Conservation (phyloP, 2,329 filamentous ascomycete genomes). For the Pyricularia pennisetigena region DNA sequence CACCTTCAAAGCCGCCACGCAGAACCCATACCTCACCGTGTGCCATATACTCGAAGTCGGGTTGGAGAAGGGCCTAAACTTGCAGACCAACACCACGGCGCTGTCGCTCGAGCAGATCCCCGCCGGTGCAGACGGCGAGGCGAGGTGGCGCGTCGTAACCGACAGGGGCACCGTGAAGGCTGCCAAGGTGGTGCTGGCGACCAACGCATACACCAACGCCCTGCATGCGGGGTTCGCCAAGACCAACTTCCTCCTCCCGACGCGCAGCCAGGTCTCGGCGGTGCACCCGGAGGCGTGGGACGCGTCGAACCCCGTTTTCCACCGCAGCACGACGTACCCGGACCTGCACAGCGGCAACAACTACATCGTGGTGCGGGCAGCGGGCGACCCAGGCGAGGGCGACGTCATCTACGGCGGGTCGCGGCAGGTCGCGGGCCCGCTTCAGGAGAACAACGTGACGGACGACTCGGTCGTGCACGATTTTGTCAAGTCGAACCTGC, state of each 20-base stretch:
- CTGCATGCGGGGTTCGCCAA: conserved; percentile 27
- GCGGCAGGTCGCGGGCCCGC: conserved; percentile 14
- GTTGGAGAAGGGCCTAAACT: conserved; percentile 31
- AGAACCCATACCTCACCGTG: conserved; percentile 41
- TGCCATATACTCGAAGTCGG: conserved; percentile 33
- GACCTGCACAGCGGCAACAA: conserved; percentile 44
- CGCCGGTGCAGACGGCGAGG: conserved; percentile 19
- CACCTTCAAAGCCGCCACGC: conserved; percentile 33
- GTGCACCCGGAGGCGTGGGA: conserved; percentile 1
- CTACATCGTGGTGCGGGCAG: conserved; percentile 52
- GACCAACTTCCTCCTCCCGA: not conserved
- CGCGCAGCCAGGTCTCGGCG: not conserved
- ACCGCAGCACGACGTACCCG: conserved; percentile 39
- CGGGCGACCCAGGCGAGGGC: conserved; percentile 29
- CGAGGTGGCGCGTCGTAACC: conserved; percentile 14
- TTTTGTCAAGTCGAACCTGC: conserved; percentile 37
- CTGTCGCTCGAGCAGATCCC: conserved; percentile 9
- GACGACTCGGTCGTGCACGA: conserved; percentile 44
- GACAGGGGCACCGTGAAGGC: conserved; percentile 22
- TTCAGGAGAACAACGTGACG: conserved; percentile 41
- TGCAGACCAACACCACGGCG: conserved; percentile 43
- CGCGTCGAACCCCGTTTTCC: conserved; percentile 12
- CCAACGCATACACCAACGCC: conserved; percentile 18
- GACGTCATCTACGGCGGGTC: conserved; percentile 56
- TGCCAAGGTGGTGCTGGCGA: conserved; percentile 15